Evolutionary conservation across 1,139 yeast species (phyloP), one percentile per base, ranked within the genome.

Genomic region (Pichia sp.): DNA sequence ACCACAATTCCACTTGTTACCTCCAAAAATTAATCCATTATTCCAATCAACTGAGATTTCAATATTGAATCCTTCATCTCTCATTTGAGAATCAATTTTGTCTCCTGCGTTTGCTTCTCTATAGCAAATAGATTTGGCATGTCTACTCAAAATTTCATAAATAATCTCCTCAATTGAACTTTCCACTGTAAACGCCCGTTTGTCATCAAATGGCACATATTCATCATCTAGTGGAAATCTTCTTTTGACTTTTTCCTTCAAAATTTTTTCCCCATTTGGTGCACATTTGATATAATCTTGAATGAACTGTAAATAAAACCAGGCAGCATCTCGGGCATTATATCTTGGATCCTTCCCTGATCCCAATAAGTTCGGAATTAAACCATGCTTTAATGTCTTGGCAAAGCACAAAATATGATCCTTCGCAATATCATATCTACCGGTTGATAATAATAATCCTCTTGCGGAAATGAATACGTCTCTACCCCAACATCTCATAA

Each of bases 401-500:
- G 95, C 97, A 71, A 88, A 92, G 5, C 84, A 86, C 44, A 90
- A 66, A 50, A 92, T 86, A 59, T 92, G 97, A 41, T 67, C 64
- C 55, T 73, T 81, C 1, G 97, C 97, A 47, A 82, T 92, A 3
- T 83, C 85, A 57, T 62, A 77, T 47, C 97, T 72, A 16, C 84
- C 94, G 0, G 96, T 75, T 1, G 84, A 81, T 37, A 90, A 66
- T 49, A 88, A 66, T 42, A 90, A 69, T 0, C 98, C 98, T 52
- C 96, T 71, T 46, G 85, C 72, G 0, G 96, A 76, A 46, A 92
- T 82, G 60, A 92, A 92, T 2, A 88, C 95, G 65, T 92, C 98
- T 60, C 98, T 75, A 32, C 98, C 98, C 98, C 98, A 92, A 61
- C 97, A 87, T 64, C 98, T 75, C 95, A 90, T 88, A 62, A 85